These are phyloP conservation scores for Leishmania tropica DNA, from an alignment of 208 protist species.

Conservation along the genomic window DNA sequence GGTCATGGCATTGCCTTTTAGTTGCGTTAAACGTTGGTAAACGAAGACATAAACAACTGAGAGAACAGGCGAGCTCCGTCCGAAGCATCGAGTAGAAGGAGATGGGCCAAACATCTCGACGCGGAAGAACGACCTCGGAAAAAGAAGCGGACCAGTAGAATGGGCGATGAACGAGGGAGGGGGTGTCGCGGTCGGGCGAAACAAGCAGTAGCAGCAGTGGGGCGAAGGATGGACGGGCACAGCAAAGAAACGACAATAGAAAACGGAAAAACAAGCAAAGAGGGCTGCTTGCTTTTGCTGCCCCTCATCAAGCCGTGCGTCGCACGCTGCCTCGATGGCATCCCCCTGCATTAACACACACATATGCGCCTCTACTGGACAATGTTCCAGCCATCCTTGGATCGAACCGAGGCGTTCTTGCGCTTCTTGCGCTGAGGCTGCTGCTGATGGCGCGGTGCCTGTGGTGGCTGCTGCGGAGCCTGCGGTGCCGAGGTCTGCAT, in stretches of 20 bases:
- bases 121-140: not conserved
- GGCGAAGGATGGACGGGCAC: not conserved
- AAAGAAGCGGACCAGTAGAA: not conserved
- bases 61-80: not conserved
- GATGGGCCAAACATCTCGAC: not conserved
- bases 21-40: slow-evolving; percentile 1
- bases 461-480: slow-evolving; percentile 3
- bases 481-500: not conserved
- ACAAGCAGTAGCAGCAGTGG: not conserved
- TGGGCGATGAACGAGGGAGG: not conserved
- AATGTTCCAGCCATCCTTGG: slow-evolving; percentile 75
- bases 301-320: not conserved
- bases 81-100: not conserved
- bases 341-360: not conserved
- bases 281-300: not conserved
- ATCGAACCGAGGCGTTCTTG: slow-evolving; percentile 70
- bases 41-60: not conserved
- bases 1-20: not conserved
- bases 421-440: slow-evolving; percentile 44
- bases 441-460: slow-evolving; percentile 13
- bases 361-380: slow-evolving; percentile 26
- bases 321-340: not conserved
- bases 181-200: not conserved
- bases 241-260: not conserved
- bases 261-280: not conserved